Evolutionary conservation across 176 grass and related monocot genomes (phyloP), one percentile per base, ranked within the genome.

Genomic region (Puccinellia tenuiflora): DNA sequence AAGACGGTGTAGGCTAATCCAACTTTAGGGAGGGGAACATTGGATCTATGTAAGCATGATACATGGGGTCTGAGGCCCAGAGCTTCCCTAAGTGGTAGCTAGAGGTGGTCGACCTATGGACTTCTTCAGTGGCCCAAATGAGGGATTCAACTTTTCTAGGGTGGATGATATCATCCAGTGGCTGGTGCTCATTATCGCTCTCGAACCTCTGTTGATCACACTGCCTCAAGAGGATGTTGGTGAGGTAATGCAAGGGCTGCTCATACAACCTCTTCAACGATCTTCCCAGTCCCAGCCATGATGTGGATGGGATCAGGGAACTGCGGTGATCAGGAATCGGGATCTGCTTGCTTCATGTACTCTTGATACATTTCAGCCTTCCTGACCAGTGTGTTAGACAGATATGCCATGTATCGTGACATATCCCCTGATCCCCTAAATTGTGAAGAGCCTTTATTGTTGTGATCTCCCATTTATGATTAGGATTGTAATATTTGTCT

Each of bases 341-440:
- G 57, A 99, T 80, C 47, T 72, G 83, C n/a, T n/a, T n/a, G n/a
- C 87, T 85, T 88, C 96, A 96, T 99, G 79, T 96, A 99, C 40
- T 91, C 85, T 78, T 93, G 88, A 87, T 98, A 98, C 90, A 95
- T 93, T 79, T 92, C 87, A 20, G 96, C 93, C 93, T 42, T 98
- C 87, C 85, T 90, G 80, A 90, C 56, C 69, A 95, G 83, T 71
- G 76, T 68, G n/a, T n/a, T n/a, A n/a, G n/a, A n/a, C n/a, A n/a
- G n/a, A n/a, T n/a, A n/a, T n/a, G n/a, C n/a, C n/a, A n/a, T n/a
- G n/a, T n/a, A n/a, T n/a, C n/a, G n/a, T n/a, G n/a, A n/a, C n/a
- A n/a, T n/a, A n/a, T n/a, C n/a, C n/a, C n/a, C n/a, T n/a, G n/a
- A n/a, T n/a, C n/a, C n/a, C n/a, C n/a, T n/a, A n/a, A n/a, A n/a